Evolutionary conservation across 176 grass and related monocot genomes (phyloP).

Genomic region (Cenchrus purpureus): DNA sequence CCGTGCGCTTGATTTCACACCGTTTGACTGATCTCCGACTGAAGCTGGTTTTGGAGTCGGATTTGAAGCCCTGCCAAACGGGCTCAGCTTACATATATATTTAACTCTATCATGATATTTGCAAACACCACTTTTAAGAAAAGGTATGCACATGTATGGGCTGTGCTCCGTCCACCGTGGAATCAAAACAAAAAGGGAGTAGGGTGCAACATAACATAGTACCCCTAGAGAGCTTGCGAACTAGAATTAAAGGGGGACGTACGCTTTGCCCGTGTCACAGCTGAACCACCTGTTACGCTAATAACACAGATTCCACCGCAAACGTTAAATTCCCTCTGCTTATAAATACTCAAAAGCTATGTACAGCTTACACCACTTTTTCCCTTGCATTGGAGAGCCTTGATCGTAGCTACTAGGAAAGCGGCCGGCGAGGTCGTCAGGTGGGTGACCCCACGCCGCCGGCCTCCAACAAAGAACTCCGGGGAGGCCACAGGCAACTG

Average conservation of each 20-base stretch:
- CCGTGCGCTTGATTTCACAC: too few species aligned
- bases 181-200: conserved; percentile 1
- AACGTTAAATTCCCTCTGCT: neutral
- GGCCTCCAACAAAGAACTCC: neutral
- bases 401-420: neutral
- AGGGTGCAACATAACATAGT: neutral
- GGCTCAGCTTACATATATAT: neutral
- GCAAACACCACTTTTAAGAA: neutral
- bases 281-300: conserved; percentile 1
- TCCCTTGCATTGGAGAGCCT: neutral
- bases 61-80: too few species aligned
- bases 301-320: conserved; percentile 33
- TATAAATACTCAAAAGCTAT: conserved; percentile 35
- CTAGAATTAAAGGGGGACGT: neutral
- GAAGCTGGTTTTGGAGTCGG: too few species aligned
- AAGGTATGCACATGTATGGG: neutral
- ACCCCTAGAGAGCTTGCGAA: neutral
- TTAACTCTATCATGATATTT: neutral
- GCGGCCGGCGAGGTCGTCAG: neutral
- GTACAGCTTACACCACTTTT: conserved; percentile 39
- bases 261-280: conserved; percentile 3
- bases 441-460: conserved; percentile 10
- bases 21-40: too few species aligned
- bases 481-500: neutral
- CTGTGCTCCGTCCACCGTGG: neutral